These are phyloP conservation scores for Lepidium africanum DNA, from an alignment of 345 rosid genomes.

Conservation along the genomic window DNA sequence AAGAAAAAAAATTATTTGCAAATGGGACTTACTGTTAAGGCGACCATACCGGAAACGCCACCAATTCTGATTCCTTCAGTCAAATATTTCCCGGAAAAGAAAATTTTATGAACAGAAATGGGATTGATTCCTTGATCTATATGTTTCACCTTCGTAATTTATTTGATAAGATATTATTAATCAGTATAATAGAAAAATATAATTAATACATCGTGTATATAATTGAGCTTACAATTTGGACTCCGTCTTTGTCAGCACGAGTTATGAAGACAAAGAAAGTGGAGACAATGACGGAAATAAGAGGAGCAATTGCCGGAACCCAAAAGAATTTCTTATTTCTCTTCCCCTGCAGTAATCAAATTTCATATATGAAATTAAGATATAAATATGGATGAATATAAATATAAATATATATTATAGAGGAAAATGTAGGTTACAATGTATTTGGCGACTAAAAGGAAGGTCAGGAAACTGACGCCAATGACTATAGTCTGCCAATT, in stretches of 20 bases:
- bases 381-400: background rate
- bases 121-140: constrained; percentile 89
- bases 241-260: constrained; percentile 82
- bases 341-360: constrained; percentile 49
- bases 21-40: constrained; percentile 59
- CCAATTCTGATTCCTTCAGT: constrained; percentile 73
- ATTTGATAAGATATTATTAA: background rate
- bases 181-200: background rate
- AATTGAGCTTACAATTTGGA: constrained; percentile 55
- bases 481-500: constrained; percentile 87
- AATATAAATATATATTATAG: background rate
- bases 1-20: background rate
- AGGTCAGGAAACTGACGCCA: constrained; percentile 59
- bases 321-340: constrained; percentile 73
- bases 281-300: constrained; percentile 68
- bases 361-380: background rate
- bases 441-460: constrained; percentile 61
- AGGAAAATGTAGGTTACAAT: constrained; percentile 38
- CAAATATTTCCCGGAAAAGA: constrained; percentile 53
- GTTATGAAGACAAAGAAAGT: constrained; percentile 77
- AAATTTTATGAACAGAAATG: constrained; percentile 51
- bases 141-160: constrained; percentile 55
- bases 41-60: constrained; percentile 70
- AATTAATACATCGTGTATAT: background rate
- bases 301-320: constrained; percentile 89